Base-by-base conservation (phyloP, 306 rosid species). In the Trifolium dubium region DNA sequence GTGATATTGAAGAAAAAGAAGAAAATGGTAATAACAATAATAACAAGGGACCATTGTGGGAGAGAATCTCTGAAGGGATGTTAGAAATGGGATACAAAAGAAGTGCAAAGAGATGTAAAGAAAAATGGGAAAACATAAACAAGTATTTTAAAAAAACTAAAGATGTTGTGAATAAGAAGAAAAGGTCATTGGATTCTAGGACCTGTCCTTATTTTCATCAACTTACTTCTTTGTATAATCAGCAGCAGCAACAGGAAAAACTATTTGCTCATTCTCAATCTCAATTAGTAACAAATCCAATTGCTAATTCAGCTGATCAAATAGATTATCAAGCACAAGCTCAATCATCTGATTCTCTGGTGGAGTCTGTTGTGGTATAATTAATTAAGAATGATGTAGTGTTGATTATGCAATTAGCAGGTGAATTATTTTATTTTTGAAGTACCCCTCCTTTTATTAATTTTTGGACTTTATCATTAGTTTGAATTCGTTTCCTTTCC, bases 41-140 rank as follows among this genome's bases (percentile, higher is more conserved):
- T 2, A 74, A n/a, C n/a, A n/a, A 78, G 77, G 85, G 77, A 54
- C 97, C 98, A 2, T 63, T 93, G 10, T 93, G 98, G 98, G 98
- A 93, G 88, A 88, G 89, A 78, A 93, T 93, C 50, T 93, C 98
- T 2, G 85, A 83, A 86, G 96, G 96, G 49, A 93, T 93, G 97
- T 54, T 67, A 39, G 92, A 82, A 37, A 8, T 87, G 82, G 98
- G 98, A 9, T 93, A 87, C 75, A 84, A 81, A 71, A 90, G 98
- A 46, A 90, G 92, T 53, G 86, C 96, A 14, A 93, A 93, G 85
- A 87, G 97, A 63, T 93, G 98, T 74, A 93, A 93, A 49, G 98
- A 93, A 69, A 93, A 93, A 46, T 93, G 97, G 98, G 98, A 93
- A 80, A 93, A 93, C 80, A 90, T 93, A 47, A 93, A 90, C 69